Conservation (phyloP, 495 filamentous ascomycete species). For the Collariella sp. region DNA sequence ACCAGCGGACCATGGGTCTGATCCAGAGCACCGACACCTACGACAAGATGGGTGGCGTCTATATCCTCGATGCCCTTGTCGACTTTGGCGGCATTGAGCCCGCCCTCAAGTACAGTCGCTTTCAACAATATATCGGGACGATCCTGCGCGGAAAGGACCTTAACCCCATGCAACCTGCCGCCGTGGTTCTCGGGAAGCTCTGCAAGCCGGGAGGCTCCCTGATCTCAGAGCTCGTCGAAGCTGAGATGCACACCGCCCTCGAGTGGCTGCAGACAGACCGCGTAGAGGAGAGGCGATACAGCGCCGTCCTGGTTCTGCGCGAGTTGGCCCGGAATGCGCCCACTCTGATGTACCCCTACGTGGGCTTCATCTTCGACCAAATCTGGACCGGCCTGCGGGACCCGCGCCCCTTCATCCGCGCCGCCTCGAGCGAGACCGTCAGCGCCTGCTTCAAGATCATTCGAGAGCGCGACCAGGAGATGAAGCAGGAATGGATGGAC, state of each 20-base stretch:
- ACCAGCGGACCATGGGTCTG: slow-evolving; percentile 62
- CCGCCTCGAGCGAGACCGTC: slow-evolving; percentile 81
- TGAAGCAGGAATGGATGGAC: slow-evolving; percentile 77
- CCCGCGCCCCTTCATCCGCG: slow-evolving; percentile 78
- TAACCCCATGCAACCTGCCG: slow-evolving; percentile 76
- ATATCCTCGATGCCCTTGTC: slow-evolving; percentile 85
- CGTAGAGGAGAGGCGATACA: slow-evolving; percentile 83
- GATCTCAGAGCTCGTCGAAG: slow-evolving; percentile 92
- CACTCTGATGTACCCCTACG: slow-evolving; percentile 86
- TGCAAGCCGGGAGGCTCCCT: slow-evolving; percentile 88
- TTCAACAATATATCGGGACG: slow-evolving; percentile 78
- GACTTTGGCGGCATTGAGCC: slow-evolving; percentile 93
- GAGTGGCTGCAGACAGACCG: slow-evolving; percentile 96
- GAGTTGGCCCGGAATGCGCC: slow-evolving; percentile 87
- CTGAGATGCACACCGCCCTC: slow-evolving; percentile 86
- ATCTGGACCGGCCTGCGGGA: slow-evolving; percentile 93
- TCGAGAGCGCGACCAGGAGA: slow-evolving; percentile 72
- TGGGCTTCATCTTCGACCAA: slow-evolving; percentile 81
- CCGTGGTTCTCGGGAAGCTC: slow-evolving; percentile 77
- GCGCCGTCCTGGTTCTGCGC: slow-evolving; percentile 79
- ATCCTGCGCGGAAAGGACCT: slow-evolving; percentile 85
- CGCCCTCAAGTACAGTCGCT: slow-evolving; percentile 87
- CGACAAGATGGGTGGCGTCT: slow-evolving; percentile 83
- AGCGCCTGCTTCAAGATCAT: slow-evolving; percentile 93
- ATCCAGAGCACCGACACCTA: slow-evolving; percentile 76